Conservation (phyloP, 1,139 yeast genomes). For the Taphrina pruni region DNA sequence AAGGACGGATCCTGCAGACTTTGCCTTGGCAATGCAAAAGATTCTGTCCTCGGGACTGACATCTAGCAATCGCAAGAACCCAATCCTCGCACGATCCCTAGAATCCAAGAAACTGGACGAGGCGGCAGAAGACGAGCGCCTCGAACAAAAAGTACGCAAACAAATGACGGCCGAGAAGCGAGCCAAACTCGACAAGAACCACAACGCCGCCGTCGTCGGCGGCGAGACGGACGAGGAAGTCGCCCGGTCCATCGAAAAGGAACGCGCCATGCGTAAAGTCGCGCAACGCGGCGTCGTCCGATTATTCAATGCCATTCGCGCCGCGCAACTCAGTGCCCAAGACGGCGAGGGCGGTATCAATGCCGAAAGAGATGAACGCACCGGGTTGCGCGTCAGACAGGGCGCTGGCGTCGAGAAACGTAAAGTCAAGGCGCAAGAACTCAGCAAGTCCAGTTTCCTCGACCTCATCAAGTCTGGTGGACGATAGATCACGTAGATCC, state of each 20-base stretch:
- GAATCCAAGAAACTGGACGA: slow-evolving; percentile 23
- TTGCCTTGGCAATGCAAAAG: slow-evolving; percentile 82
- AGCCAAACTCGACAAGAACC: slow-evolving; percentile 66
- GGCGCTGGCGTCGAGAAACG: slow-evolving; percentile 34
- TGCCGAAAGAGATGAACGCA: slow-evolving; percentile 15
- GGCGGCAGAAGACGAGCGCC: slow-evolving; percentile 71
- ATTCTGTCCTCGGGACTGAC: slow-evolving; percentile 84
- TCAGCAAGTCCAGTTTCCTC: slow-evolving; percentile 42
- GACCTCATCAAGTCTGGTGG: slow-evolving; percentile 42
- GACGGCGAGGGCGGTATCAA: slow-evolving; percentile 45
- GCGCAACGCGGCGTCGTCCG: slow-evolving; percentile 92
- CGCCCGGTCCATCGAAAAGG: slow-evolving; percentile 69
- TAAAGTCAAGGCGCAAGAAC: slow-evolving; percentile 38
- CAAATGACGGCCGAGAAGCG: slow-evolving; percentile 75
- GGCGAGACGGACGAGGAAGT: slow-evolving; percentile 56
- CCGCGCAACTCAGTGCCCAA: slow-evolving; percentile 72
- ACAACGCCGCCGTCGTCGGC: slow-evolving; percentile 54
- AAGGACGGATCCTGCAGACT: slow-evolving; percentile 66
- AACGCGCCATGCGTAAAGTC: slow-evolving; percentile 72
- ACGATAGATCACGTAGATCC: background rate
- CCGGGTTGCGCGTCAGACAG: slow-evolving; percentile 17
- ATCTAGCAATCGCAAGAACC: slow-evolving; percentile 85
- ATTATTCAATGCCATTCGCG: slow-evolving; percentile 85
- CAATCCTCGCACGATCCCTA: slow-evolving; percentile 72
- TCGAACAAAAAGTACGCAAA: slow-evolving; percentile 82